Base-by-base conservation (phyloP, 306 rosid species). In the Quercus aquifolioides region DNA sequence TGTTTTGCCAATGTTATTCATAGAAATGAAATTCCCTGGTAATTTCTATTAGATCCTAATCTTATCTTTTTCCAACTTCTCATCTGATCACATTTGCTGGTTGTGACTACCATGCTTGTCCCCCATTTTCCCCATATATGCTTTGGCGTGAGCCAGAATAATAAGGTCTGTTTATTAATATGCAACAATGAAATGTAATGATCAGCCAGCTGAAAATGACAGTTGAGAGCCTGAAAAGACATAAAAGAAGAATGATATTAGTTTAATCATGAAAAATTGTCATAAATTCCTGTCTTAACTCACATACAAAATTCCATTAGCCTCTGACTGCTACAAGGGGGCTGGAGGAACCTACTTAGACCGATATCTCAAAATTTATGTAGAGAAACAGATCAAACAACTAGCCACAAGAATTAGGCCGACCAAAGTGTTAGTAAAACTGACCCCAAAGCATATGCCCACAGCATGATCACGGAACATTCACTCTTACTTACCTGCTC, bases 371-470 rank as follows among this genome's bases (percentile, higher is more conserved):
- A 2, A 58, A 58, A 38, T 58, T 19, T 58, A 31, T 11, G 28
- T 3, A 59, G 30, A 59, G 5, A 28, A 2, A 31, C 12, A 11
- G 43, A 64, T 64, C 70, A 64, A 64, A n/a, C 43, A 64, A 78
- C 81, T 17, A 78, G 69, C 81, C 71, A 25, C 81, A 78, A 23
- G 81, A 57, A 70, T 23, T 56, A 69, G 28, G 81, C 73, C 0
- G 81, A 78, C 81, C 71, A 78, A 70, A 70, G 76, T 17, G 81
- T 78, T 10, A 78, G 21, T 35, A 58, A 55, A 78, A 21, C 30
- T 11, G 60, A 67, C 3, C 76, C 81, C n/a, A 73, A 28, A 13
- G 55, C 70, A 14, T 78, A 70, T 4, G 81, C 70, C 52, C 69
- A 46, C 13, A 78, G 26, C 21, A 70, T 55, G 49, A 78, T 57